Conservation (phyloP, 805 yeast genomes). For the Starmera amethionina region DNA sequence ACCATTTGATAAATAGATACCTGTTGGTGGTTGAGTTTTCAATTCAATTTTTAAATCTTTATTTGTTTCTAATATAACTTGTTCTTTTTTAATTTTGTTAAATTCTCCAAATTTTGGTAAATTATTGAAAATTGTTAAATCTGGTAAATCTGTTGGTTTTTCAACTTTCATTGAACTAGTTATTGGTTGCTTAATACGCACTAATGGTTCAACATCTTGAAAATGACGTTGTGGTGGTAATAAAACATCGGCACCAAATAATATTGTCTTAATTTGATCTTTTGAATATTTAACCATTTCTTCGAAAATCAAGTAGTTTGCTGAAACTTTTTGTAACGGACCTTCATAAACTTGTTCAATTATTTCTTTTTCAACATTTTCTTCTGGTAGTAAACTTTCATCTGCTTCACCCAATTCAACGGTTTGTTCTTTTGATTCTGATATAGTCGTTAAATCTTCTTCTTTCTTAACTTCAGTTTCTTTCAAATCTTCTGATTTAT, state of each 20-base stretch:
- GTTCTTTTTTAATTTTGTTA: constrained; percentile 29
- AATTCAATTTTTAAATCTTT: constrained; percentile 41
- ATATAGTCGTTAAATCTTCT: not conserved
- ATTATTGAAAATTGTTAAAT: constrained; percentile 20
- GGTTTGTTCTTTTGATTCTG: constrained; percentile 1
- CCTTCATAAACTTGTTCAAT: constrained; percentile 40
- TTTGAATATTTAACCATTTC: constrained; percentile 29
- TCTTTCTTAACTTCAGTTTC: not conserved
- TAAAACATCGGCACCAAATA: constrained; percentile 56
- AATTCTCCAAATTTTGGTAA: constrained; percentile 55
- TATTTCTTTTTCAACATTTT: too few species aligned
- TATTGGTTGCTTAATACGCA: constrained; percentile 25
- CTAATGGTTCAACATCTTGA: constrained; percentile 42
- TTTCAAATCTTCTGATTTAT: too few species aligned
- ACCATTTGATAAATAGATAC: constrained; percentile 63
- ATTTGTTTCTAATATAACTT: constrained; percentile 33
- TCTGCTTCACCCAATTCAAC: constrained; percentile 5
- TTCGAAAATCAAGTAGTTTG: constrained; percentile 44
- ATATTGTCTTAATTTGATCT: constrained; percentile 22
- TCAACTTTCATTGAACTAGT: constrained; percentile 17
- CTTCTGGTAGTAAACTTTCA: constrained; percentile 8
- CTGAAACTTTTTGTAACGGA: constrained; percentile 52
- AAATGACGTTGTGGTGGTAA: constrained; percentile 43
- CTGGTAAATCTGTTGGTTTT: constrained; percentile 35
- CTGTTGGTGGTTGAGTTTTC: constrained; percentile 64